A percentile compares a stretch with the other conserved stretches of the same genome.
phyloP scores from a whole-genome alignment of 768 basidiomycete species.

The Candolleomyces aberdarensis region DNA sequence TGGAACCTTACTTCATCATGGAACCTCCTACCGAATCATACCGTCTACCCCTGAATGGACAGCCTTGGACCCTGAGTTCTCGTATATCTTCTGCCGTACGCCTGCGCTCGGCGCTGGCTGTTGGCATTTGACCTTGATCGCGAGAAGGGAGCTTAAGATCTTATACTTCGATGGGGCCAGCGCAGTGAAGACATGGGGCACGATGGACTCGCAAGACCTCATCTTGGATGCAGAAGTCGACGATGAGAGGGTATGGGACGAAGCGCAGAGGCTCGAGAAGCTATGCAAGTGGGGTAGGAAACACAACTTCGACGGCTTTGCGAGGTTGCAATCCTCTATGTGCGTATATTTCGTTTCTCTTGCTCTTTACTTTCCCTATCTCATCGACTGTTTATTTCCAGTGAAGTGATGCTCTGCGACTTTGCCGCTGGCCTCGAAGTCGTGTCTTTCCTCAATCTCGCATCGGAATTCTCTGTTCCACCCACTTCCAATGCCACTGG shows the following conservation, averaged over 20 bases:
- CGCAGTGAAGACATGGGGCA: conserved; percentile 41
- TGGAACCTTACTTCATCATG: conserved; percentile 38
- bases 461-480: not conserved
- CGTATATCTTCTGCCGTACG: conserved; percentile 30
- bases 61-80: conserved; percentile 17
- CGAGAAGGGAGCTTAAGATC: conserved; percentile 38
- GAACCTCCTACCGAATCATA: conserved; percentile 20
- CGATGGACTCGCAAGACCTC: conserved; percentile 47
- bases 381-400: no score
- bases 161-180: conserved; percentile 54
- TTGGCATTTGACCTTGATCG: conserved; percentile 38
- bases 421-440: conserved; percentile 37
- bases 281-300: conserved; percentile 46
- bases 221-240: conserved; percentile 20
- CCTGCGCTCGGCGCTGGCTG: conserved; percentile 23
- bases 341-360: conserved; percentile 24
- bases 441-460: conserved; percentile 38
- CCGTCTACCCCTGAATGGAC: conserved; percentile 21
- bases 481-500: no score
- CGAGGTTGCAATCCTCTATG: conserved; percentile 54
- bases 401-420: no score
- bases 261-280: conserved; percentile 34
- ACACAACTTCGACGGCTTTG: conserved; percentile 44
- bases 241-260: conserved; percentile 27
- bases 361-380: no score